Evolutionary conservation across 1,139 yeast genomes (phyloP), one percentile per base, ranked within the genome.

Genomic region (Pichia sp.): DNA sequence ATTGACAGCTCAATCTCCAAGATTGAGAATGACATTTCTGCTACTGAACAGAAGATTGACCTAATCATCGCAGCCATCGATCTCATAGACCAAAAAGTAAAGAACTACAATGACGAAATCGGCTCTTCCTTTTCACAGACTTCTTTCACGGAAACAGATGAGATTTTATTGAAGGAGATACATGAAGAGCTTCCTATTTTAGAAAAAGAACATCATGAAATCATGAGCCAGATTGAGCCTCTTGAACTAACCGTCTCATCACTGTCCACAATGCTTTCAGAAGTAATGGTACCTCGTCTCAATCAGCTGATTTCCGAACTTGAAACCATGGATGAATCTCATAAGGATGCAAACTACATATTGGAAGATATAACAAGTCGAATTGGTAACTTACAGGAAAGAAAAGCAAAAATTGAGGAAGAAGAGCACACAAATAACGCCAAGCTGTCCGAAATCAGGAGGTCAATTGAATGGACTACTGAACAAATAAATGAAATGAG

Each of bases 371-470:
- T 72, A 37, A 91, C 82, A 49, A 57, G 70, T 2, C 55, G 63
- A 15, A 54, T 77, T 1, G 58, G 78, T 29, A 72, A 69, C 39
- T 70, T 71, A 38, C 58, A 83, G 32, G 87, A 81, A 39, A 69
- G 67, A 34, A 72, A 69, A 38, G 75, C 78, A 37, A 81, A 79
- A 46, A 60, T 58, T 15, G 68, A 80, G 2, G 94, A 84, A 50
- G 75, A 69, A 3, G 40, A 34, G 16, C 30, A 30, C 14, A 9
- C 18, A 7, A 4, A 32, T 6, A 32, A 13, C 12, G 22, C 19
- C 24, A 33, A 39, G 13, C n/a, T 37, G 3, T 18, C 23, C 12
- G 37, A 35, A 18, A 22, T 34, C 0, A 55, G 53, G 10, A 47
- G 52, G 2, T 67, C 66, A 25, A 54, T 75, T n/a, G 52, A 47